A percentile compares a stretch with the other conserved stretches of the same genome.
phyloP scores from a whole-genome alignment of 78 protist genomes.

The Bigelowiella natans region DNA sequence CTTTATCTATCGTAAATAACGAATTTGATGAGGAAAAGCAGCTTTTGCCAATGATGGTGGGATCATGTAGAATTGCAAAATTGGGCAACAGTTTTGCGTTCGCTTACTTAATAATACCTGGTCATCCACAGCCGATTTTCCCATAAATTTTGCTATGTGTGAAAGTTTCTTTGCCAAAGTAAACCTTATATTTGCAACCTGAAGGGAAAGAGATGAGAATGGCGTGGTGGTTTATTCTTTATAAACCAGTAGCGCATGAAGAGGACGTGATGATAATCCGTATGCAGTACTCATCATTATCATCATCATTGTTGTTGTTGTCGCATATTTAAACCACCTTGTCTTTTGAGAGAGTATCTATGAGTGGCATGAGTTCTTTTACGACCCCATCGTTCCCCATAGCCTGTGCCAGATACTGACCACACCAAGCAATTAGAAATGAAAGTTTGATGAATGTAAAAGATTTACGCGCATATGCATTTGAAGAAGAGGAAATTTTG shows the following conservation, averaged over 20 bases:
- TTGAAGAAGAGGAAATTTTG: too few relatives aligned
- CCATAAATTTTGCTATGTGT: neutral
- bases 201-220: neutral
- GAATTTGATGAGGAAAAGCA: too few relatives aligned
- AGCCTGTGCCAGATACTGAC: neutral
- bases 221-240: too few relatives aligned
- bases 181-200: constrained; percentile 83
- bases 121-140: too few relatives aligned
- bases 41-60: too few relatives aligned
- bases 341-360: neutral
- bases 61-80: too few relatives aligned
- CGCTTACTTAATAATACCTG: too few relatives aligned
- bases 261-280: neutral
- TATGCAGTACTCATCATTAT: neutral
- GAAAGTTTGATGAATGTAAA: neutral
- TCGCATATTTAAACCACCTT: too few relatives aligned
- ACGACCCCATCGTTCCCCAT: neutral
- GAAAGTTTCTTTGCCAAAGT: constrained; percentile 74
- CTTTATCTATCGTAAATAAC: too few relatives aligned
- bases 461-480: too few relatives aligned
- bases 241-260: neutral
- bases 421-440: neutral
- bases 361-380: neutral
- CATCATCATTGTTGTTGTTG: too few relatives aligned
- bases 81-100: too few relatives aligned